phyloP scores from a whole-genome alignment of 129 eudicot genomes.

The Logfia minima region DNA sequence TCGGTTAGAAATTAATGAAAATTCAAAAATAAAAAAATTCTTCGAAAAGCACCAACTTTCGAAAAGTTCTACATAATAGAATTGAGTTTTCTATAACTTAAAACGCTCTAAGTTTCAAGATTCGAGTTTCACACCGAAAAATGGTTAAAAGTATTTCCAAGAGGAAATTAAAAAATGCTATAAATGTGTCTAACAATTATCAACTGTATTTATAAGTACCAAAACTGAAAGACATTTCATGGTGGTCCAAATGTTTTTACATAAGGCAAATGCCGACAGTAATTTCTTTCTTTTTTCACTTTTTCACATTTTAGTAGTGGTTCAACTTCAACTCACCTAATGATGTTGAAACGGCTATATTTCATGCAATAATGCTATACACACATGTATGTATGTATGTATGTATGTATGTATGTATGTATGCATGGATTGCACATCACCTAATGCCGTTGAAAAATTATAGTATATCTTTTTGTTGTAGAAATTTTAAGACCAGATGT shows the following conservation, averaged over 20 bases:
- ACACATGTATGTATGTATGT: not conserved
- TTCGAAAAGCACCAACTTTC: too few species aligned
- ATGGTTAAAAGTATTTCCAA: not conserved
- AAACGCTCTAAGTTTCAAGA: too few species aligned
- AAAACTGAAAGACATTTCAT: slow-evolving; percentile 30
- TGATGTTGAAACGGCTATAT: slow-evolving; percentile 50
- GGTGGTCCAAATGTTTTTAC: slow-evolving; percentile 28
- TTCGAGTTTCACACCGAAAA: too few species aligned
- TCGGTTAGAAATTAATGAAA: too few species aligned
- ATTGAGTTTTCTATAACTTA: too few species aligned
- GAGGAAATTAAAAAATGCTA: not conserved
- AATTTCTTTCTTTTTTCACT: slow-evolving; percentile 20
- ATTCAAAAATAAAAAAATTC: too few species aligned
- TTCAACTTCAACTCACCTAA: slow-evolving; percentile 16
- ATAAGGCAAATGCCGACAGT: slow-evolving; percentile 16
- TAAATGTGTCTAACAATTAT: not conserved
- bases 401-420: slow-evolving; percentile 2
- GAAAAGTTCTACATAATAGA: too few species aligned
- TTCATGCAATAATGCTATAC: slow-evolving; percentile 35
- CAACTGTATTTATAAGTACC: slow-evolving; percentile 19
- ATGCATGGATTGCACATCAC: slow-evolving; percentile 13
- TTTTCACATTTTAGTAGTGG: slow-evolving; percentile 13
- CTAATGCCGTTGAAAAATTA: not conserved
- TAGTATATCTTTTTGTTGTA: not conserved
- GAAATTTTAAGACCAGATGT: not conserved